Evolutionary conservation across 169 alveolate genomes (phyloP), one percentile per base, ranked within the genome.

Genomic region (Neospora caninum): DNA sequence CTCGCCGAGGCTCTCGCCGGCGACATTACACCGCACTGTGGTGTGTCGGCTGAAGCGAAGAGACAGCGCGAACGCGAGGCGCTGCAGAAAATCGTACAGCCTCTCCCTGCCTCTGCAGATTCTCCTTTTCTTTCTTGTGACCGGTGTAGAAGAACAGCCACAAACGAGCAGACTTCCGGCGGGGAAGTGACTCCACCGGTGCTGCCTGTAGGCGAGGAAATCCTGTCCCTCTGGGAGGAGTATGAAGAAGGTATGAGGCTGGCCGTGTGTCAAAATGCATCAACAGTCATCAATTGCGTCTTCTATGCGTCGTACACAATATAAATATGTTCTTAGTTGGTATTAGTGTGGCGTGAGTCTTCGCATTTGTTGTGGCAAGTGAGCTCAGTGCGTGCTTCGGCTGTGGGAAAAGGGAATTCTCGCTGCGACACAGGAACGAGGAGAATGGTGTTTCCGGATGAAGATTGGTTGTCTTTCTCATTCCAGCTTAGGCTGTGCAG

Each of bases 1-100:
- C 73, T 93, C 73, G 95, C 95, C 10, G 95, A 93, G 93, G 64
- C 94, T 20, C 45, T 87, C 36, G 95, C 67, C 39, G 95, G 95
- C 25, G 95, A 93, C 73, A 93, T 93, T 27, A 93, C 95, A 13
- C 95, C 95, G 39, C 83, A 22, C 64, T 93, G 95, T 36, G 88
- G 88, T 7, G 93, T 93, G 0, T 31, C 93, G 29, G 58, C 54
- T 10, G 88, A 82, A 53, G 93, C 87, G 69, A 93, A 93, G 45
- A 54, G 78, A 13, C 0, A 41, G 31, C 83, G 42, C 10, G 95
- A 93, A 29, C 34, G 67, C 41, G 95, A 53, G 87, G 91, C 69
- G 0, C 18, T 67, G 18, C 18, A 73, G 84, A 16, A 22, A 25
- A 80, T 80, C 6, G 20, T 25, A 9, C 45, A 36, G 58, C 88